Evolutionary conservation across 2,329 filamentous ascomycete genomes (phyloP), one percentile per base, ranked within the genome.

Genomic region (Fusarium ramigenum): DNA sequence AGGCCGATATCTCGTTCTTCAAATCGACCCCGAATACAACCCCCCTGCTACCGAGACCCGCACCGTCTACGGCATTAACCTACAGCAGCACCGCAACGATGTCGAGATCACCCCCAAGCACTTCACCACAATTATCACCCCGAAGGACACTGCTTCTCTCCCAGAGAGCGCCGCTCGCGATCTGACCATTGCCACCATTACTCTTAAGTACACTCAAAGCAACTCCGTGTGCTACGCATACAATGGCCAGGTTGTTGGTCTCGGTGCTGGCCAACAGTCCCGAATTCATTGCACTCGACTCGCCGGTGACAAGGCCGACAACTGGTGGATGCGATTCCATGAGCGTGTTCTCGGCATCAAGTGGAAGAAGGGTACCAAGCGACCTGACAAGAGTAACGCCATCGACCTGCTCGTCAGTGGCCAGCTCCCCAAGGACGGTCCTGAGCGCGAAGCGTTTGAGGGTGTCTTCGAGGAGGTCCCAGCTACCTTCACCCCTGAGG

Each of bases 311-410:
- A 99, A 99, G 88, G 94, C 95, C 54, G 96, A 99, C 84, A 98
- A 97, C 88, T 98, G 96, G 96, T 99, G 96, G 96, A 93, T 99
- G 88, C 93, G 96, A 79, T 98, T 98, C 91, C 93, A 98, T 87
- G 92, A 94, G 77, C 92, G 94, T 60, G 93, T 96, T 18, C 88
- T 98, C 56, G 88, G 87, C 80, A 92, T 99, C 82, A 93, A 96
- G 87, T 99, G 95, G 94, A 98, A 97, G 89, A 96, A 96, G 86
- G 96, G 96, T 78, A 94, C 93, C 80, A 98, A 98, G 91, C 91
- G 96, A 65, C 90, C 96, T 52, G 96, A 98, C 83, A 99, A 98
- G 90, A 97, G 93, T 87, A 99, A 99, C 82, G 96, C 95, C 74
- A 98, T 98, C 80, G 96, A 98, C 82, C 88, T 98, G 80, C 91